Evolutionary conservation across 345 rosid species (phyloP), one percentile per base, ranked within the genome.

Genomic region (Acer saccharum): DNA sequence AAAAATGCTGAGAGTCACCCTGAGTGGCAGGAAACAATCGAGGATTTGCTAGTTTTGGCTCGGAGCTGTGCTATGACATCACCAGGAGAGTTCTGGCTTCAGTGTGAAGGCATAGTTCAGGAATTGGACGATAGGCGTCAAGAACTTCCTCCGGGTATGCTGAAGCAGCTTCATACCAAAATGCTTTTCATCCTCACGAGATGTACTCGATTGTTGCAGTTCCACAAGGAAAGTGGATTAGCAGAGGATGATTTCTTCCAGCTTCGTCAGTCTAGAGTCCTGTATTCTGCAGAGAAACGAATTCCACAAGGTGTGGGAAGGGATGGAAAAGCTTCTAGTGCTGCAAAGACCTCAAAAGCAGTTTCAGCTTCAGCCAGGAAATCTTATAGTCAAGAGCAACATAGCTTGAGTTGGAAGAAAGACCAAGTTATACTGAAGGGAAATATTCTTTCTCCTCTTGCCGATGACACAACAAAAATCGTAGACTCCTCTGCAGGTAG

Each of bases 181-280:
- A 97, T 97, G 98, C 98, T 97, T 84, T 94, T 97, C 86, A 94
- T 97, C 75, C 97, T 97, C 65, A 97, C 99, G 27, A 90, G 99
- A 80, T 97, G 99, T 79, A 97, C 98, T 50, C 90, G 99, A 77
- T 83, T 97, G 82, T 89, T 93, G 89, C 99, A 97, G 85, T 97
- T 97, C 72, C 99, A 97, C 86, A 97, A 97, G 86, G 99, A 97
- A 91, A 97, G 97, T 80, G 90, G 94, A 79, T 86, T 91, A 75
- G 92, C 94, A 2, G 98, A 93, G 73, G 90, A 90, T 80, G 96
- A 91, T 77, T 82, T 80, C 65, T 83, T 91, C 21, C 94, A 88
- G 83, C 92, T 93, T 84, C 94, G 90, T 79, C 92, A 90, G 73
- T 91, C 98, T 67, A 86, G 97, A 78, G 81, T 91, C 73, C 78